These are phyloP conservation scores for Rhodomyrtus psidioides DNA, from an alignment of 441 rosid species.

Conservation along the genomic window DNA sequence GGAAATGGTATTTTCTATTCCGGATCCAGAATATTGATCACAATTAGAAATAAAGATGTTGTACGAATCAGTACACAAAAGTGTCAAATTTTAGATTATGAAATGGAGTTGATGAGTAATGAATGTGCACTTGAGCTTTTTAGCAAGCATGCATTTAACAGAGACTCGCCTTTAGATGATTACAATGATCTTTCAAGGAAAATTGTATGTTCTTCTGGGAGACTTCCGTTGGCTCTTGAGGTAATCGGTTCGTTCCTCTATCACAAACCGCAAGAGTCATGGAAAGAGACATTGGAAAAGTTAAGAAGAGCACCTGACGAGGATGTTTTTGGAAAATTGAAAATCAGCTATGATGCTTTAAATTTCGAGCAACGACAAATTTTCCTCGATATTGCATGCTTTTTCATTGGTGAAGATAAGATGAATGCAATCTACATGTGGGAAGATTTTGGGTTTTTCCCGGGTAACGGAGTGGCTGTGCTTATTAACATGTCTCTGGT, in stretches of 20 bases:
- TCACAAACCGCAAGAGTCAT: background rate
- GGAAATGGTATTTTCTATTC: background rate
- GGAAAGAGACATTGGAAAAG: background rate
- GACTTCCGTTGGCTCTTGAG: constrained; percentile 1
- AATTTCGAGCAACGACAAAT: background rate
- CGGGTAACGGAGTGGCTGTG: rapidly evolving
- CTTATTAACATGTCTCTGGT: background rate
- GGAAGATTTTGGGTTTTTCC: background rate
- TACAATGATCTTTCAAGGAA: background rate
- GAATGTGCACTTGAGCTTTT: background rate
- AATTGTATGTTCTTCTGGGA: background rate
- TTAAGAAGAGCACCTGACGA: background rate
- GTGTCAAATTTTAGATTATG: background rate
- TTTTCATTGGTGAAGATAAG: background rate
- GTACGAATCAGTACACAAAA: background rate
- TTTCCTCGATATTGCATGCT: background rate
- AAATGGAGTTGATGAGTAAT: background rate
- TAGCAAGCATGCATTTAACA: background rate
- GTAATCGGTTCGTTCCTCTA: background rate
- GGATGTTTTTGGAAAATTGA: background rate
- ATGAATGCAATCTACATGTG: background rate
- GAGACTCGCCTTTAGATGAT: background rate
- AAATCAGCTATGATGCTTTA: background rate
- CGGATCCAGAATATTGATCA: background rate
- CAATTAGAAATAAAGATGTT: background rate